phyloP scores from a whole-genome alignment of 306 rosid species.

The Medicago arabica region DNA sequence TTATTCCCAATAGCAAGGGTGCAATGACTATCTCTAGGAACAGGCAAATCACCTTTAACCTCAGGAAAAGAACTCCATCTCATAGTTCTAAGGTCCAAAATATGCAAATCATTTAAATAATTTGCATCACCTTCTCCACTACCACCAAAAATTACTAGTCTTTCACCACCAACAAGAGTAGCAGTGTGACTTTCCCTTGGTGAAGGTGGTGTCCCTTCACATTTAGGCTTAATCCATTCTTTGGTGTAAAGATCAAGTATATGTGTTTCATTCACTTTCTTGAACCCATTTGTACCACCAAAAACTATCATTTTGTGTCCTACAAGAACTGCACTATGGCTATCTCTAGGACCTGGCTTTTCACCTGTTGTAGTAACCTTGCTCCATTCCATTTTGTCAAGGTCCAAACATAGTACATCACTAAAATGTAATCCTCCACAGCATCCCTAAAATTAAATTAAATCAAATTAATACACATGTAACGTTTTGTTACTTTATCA shows the following conservation, averaged over 20 bases:
- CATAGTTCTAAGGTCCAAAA: conserved; percentile 77
- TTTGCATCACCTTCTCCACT: conserved; percentile 94
- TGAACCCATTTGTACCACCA: conserved; percentile 94
- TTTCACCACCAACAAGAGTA: conserved; percentile 72
- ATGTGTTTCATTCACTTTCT: conserved; percentile 85
- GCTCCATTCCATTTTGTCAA: conserved; percentile 81
- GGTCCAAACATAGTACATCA: conserved; percentile 78
- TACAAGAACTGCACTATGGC: conserved; percentile 79
- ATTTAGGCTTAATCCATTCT: conserved; percentile 76
- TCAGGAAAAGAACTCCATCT: conserved; percentile 68
- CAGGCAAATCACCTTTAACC: conserved; percentile 79
- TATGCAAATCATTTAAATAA: conserved; percentile 84
- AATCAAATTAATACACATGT: not conserved
- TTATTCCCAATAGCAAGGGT: conserved; percentile 75
- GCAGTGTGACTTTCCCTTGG: conserved; percentile 95
- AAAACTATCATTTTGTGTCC: conserved; percentile 80
- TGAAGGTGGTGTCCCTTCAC: conserved; percentile 78
- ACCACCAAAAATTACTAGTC: conserved; percentile 85
- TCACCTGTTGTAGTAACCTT: conserved; percentile 66
- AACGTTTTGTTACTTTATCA: conserved; percentile 15
- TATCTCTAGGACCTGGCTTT: conserved; percentile 95
- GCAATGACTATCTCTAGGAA: conserved; percentile 91
- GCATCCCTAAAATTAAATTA: conserved; percentile 71
- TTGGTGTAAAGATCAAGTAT: conserved; percentile 69
- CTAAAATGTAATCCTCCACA: conserved; percentile 92